Percentiles rank a stretch among this genome's conserved stretches.
Conservation (phyloP, 345 rosid species). For the Eucalyptus pauciflora region DNA sequence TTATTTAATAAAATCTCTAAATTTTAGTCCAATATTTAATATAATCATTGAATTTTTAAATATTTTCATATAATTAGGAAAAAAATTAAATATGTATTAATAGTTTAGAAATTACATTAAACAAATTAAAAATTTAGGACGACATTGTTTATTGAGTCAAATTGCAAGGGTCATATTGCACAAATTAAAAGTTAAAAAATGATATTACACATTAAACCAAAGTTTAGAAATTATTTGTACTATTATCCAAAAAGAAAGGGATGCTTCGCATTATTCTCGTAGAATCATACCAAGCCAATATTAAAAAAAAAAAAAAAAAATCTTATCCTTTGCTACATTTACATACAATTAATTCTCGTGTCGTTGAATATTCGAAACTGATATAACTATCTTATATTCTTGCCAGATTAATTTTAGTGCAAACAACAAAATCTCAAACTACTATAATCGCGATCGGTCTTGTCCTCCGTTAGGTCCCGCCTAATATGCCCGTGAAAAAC, state of each 20-base stretch:
- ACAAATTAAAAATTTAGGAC: no score
- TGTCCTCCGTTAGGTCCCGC: not conserved
- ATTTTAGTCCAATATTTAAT: rapidly evolving
- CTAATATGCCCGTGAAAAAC: not conserved
- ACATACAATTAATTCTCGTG: no score
- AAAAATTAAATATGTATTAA: no score
- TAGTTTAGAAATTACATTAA: rapidly evolving
- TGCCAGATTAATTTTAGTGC: not conserved
- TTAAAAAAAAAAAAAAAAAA: rapidly evolving
- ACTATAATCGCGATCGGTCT: not conserved
- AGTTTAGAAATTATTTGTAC: rapidly evolving
- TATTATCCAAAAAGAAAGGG: no score
- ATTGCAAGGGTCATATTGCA: rapidly evolving
- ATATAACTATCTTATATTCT: no score
- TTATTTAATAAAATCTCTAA: no score
- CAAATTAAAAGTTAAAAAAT: not conserved
- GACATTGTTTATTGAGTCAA: no score
- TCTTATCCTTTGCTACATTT: not conserved
- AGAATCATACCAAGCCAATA: not conserved
- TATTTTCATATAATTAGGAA: no score
- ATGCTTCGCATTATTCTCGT: no score
- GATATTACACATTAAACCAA: rapidly evolving
- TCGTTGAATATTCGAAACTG: no score
- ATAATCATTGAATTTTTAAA: rapidly evolving
- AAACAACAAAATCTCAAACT: not conserved